Evolutionary conservation across 495 filamentous ascomycete genomes (phyloP), one percentile per base, ranked within the genome.

Genomic region (Penicillium turbatum): DNA sequence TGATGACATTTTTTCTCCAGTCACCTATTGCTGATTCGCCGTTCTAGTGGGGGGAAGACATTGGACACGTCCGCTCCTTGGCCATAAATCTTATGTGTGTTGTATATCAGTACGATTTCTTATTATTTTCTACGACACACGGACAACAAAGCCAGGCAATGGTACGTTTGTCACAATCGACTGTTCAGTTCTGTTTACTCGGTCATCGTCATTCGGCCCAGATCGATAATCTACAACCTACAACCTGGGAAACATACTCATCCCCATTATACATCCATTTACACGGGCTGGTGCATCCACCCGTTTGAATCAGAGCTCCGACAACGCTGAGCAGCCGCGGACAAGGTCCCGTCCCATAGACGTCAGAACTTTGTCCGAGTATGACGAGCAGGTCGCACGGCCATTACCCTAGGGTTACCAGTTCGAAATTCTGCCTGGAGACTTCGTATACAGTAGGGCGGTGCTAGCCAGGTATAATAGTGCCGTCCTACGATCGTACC

Each of bases 1-100:
- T 64, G 61, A 64, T 64, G 58, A 32, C 48, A 56, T 52, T 30
- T n/a, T 3, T 30, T 26, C 29, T 24, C 49, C 42, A 57, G 21
- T 21, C 7, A 12, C 29, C 10, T 15, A 27, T 5, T 30, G n/a
- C 24, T 36, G 10, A 39, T 48, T 59, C 41, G 48, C 32, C 34
- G 26, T 35, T 11, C 10, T 15, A 24, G 16, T 21, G 44, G 30
- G 44, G 36, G 5, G 1, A 39, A 51, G 29, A 30, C 21, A 17
- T 39, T 43, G 27, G 38, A 42, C 16, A 44, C 41, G 15, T 27
- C 39, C 39, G 13, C 5, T 35, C 32, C 32, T 35, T 10, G 32
- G 12, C 32, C n/a, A 37, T 37, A 13, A 37, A 15, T 37, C 35
- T 37, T 37, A 37, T 12, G 2, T 24, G 21, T 24, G 21, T 24